Evolutionary conservation across 805 yeast species (phyloP), one percentile per base, ranked within the genome.

Genomic region (Pichia paraexigua): DNA sequence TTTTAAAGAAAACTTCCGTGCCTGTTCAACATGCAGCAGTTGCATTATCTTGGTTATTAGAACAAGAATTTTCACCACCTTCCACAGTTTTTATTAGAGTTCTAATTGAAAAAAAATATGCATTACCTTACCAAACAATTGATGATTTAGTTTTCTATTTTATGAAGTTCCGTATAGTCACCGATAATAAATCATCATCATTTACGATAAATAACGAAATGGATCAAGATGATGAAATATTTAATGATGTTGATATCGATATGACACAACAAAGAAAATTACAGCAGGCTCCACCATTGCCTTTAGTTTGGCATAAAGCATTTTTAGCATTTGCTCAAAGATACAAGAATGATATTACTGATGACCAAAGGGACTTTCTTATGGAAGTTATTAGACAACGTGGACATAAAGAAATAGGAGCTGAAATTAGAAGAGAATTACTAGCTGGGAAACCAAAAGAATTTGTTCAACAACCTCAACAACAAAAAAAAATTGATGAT

Each of bases 261-360:
- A 64, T 67, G 42, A 59, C 62, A 11, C 72, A 66, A 43, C 71
- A 64, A 15, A 63, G 62, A 44, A 62, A 60, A 48, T 44, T 62
- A 5, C 59, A 56, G 40, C 63, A 65, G 46, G 63, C 73, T n/a
- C 82, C 85, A 25, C 78, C 78, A 47, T 75, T 94, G 64, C 98
- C 99, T 9, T 87, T 94, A 18, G 92, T 92, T 39, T 94, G 99
- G 98, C 98, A 95, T 67, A 95, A 92, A 67, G 92, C 97, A 2
- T 86, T 94, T 64, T 75, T 94, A 52, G 85, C 94, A 2, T 94
- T 94, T 72, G 96, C 97, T 37, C 97, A 91, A 71, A 78, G 97
- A 57, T 94, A 94, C 67, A 94, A 92, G 68, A 92, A 94, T 64
- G 99, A 94, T 74, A 88, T 94, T 53, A 94, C 99, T n/a, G 96